Base-by-base conservation (phyloP, 768 basidiomycete genomes). In the Termitomyces eurrhizus region DNA sequence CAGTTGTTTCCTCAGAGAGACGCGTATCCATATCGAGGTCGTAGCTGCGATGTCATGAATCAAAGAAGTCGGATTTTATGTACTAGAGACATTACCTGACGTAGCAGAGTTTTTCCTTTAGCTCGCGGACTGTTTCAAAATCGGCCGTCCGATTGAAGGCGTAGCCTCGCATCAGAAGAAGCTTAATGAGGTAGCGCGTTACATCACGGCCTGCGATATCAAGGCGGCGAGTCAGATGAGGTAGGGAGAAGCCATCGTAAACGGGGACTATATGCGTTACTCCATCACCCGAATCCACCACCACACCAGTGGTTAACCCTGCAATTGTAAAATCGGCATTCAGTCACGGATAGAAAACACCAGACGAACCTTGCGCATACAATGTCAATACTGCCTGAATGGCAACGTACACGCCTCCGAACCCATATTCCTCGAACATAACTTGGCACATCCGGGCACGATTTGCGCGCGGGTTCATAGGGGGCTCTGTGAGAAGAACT, bases 131-230 rank as follows among this genome's bases (percentile, higher is more conserved):
- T 2, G 97, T 99, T 79, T 99, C 97, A 68, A 99, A 99, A 77
- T 99, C 97, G 32, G 97, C 97, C 3, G 97, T 99, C 44, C 97
- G 87, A 77, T 99, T 98, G 83, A 99, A 98, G 1, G 97, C 97
- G 73, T 99, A 98, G n/a, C 97, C 97, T n/a, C 96, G 88, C 95
- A 98, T 98, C 67, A 98, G 85, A 37, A 99, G 81, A n/a, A 99
- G 83, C 77, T 98, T 99, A 84, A 99, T 99, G 75, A 99, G 80
- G 75, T 99, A 99, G 68, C 95, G 87, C 50, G 97, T 99, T 51
- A 99, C 97, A 72, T 99, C 97, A 65, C 97, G 87, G 21, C 97
- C 97, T 57, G 97, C 97, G 66, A 99, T 98, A 70, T 99, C 97
- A 61, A 99, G 80, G 63, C 97, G 89, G 42, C 90, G 85, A 2